A percentile compares a stretch with the other conserved stretches of the same genome.
These are phyloP conservation scores for Thraustochytrium sp. DNA, from an alignment of 352 stramenopile genomes.

Conservation along the genomic window DNA sequence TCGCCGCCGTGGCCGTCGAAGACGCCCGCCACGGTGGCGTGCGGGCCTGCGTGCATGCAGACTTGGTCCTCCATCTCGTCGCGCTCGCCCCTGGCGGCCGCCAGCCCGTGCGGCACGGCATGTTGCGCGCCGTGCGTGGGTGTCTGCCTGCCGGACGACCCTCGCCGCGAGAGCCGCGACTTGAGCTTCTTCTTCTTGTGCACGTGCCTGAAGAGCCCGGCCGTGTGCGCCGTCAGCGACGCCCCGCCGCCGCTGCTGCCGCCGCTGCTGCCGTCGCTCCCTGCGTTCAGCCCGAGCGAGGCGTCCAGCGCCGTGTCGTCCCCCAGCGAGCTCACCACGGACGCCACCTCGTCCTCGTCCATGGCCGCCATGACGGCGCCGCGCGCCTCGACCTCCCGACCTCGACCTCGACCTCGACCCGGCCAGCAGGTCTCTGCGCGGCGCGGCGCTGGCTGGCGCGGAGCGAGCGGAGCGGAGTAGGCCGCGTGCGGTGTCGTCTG, in stretches of 20 bases:
- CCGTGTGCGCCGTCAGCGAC: not conserved
- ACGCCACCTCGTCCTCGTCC: too few species aligned
- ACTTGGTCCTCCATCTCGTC: conserved; percentile 46
- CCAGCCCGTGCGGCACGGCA: not conserved
- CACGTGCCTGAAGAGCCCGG: not conserved
- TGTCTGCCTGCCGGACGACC: too few species aligned
- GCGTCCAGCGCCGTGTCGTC: not conserved
- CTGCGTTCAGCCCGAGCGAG: not conserved
- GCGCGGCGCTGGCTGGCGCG: too few species aligned
- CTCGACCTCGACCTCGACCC: not conserved
- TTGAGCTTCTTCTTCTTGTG: too few species aligned
- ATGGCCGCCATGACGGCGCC: too few species aligned
- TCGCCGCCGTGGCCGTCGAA: conserved; percentile 75
- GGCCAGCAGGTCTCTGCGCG: too few species aligned
- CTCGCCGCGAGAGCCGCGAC: too few species aligned
- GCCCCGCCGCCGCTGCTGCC: not conserved
- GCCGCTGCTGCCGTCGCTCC: not conserved
- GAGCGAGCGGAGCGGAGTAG: too few species aligned
- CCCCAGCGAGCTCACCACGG: too few species aligned
- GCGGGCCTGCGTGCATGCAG: conserved; percentile 37
- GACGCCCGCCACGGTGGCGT: conserved; percentile 59
- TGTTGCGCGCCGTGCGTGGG: too few species aligned
- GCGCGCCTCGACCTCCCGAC: too few species aligned
- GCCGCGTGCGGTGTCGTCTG: too few species aligned
- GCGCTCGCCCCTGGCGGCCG: not conserved